Percentiles rank a stretch among this genome's conserved stretches.
phyloP scores from a whole-genome alignment of 2,329 filamentous ascomycete genomes.

The Davidsoniella eucalypti region DNA sequence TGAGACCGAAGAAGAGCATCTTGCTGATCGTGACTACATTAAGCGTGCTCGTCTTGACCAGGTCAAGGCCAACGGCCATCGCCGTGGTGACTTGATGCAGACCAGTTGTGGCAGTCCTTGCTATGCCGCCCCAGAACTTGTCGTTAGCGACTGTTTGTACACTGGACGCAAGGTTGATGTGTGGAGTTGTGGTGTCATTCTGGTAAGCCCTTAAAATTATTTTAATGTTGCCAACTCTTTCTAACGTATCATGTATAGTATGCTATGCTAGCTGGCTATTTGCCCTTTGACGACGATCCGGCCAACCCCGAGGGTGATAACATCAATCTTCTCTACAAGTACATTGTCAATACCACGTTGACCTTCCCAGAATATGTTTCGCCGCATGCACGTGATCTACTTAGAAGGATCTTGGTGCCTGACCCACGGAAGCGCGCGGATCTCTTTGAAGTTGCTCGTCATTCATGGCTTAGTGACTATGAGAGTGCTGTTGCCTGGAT shows the following conservation, averaged over 20 bases:
- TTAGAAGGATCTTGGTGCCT: constrained; percentile 84
- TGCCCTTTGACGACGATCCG: constrained; percentile 95
- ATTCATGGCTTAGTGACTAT: constrained; percentile 96
- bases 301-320: constrained; percentile 98
- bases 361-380: constrained; percentile 99
- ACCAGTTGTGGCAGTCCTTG: constrained; percentile 97
- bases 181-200: constrained; percentile 96
- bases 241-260: constrained; percentile 41
- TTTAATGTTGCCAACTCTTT: not conserved
- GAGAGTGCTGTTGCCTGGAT: constrained; percentile 95
- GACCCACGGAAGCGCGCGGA: constrained; percentile 91
- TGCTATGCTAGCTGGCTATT: constrained; percentile 93
- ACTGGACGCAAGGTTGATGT: constrained; percentile 96
- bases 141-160: constrained; percentile 93
- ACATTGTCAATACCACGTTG: constrained; percentile 91
- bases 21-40: constrained; percentile 76
- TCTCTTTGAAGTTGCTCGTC: constrained; percentile 88
- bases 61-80: constrained; percentile 53
- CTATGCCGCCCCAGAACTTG: constrained; percentile 90
- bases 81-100: constrained; percentile 93
- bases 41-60: constrained; percentile 75
- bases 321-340: constrained; percentile 97
- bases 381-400: constrained; percentile 80
- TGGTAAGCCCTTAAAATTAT: constrained; percentile 47
- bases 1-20: constrained; percentile 76